A percentile compares a stretch with the other conserved stretches of the same genome.
Evolutionary conservation across 441 rosid genomes (phyloP).

Genomic region (Adansonia grandidieri): DNA sequence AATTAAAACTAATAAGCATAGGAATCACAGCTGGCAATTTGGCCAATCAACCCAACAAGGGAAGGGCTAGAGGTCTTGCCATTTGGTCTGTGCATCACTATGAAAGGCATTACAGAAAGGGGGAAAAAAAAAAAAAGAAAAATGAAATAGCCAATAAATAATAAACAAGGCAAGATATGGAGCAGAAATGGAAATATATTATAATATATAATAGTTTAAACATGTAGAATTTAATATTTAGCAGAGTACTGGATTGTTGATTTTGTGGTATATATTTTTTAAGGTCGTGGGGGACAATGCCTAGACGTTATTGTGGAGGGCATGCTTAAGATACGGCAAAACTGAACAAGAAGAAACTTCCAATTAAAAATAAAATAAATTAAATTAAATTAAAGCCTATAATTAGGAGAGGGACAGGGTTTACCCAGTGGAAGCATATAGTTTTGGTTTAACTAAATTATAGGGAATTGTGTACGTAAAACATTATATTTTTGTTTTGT

Average conservation of each 20-base stretch:
- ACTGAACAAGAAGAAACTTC: slow-evolving; percentile 31
- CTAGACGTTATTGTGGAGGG: slow-evolving; percentile 37
- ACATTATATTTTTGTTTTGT: not conserved
- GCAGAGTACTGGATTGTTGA: slow-evolving; percentile 42
- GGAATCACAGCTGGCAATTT: slow-evolving; percentile 3
- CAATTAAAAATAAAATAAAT: not conserved
- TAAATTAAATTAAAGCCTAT: slow-evolving; percentile 3
- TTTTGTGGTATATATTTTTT: slow-evolving; percentile 39
- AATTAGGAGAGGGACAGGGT: slow-evolving; percentile 34
- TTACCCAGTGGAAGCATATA: slow-evolving; percentile 29
- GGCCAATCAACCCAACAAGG: too few relatives aligned
- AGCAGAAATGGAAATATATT: slow-evolving; percentile 12
- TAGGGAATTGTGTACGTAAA: slow-evolving; percentile 19
- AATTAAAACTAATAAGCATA: not conserved
- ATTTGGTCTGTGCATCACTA: too few relatives aligned
- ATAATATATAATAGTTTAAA: too few relatives aligned
- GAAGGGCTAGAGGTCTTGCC: too few relatives aligned
- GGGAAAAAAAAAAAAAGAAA: not conserved
- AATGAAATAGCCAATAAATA: not conserved
- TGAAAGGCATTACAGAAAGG: not conserved
- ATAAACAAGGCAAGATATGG: slow-evolving; percentile 8
- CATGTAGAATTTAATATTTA: slow-evolving; percentile 15
- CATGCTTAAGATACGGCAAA: slow-evolving; percentile 35
- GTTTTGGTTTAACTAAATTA: slow-evolving; percentile 5
- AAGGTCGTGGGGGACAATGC: slow-evolving; percentile 38